Evolutionary conservation across 2,329 filamentous ascomycete species (phyloP), one percentile per base, ranked within the genome.

Genomic region (Myriangium duriaei): DNA sequence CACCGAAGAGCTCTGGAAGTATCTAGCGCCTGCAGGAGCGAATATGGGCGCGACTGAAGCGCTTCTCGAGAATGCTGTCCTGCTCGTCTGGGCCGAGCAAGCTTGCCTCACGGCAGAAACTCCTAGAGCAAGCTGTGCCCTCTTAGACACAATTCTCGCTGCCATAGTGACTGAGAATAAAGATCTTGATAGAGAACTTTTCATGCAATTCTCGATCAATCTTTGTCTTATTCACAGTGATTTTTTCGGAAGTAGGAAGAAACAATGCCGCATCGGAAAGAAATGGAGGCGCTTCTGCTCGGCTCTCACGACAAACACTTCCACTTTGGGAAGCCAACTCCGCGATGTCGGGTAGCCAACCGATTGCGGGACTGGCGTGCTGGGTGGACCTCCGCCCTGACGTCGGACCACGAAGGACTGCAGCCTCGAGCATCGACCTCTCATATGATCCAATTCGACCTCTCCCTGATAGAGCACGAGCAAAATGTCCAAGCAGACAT

Each of bases 401-500:
- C n/a, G n/a, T n/a, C n/a, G n/a, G 21, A 26, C 21, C 21, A 26
- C 21, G 7, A 26, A 7, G 7, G 21, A 26, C 21, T 7, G 7
- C 21, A 7, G n/a, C n/a, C 21, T 26, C 21, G 7, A 26, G 7
- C 21, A n/a, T 7, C n/a, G 21, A 26, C 21, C 21, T 7, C 21
- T n/a, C 21, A 26, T 26, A 26, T 7, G n/a, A n/a, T n/a, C n/a
- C n/a, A n/a, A n/a, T n/a, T n/a, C n/a, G n/a, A n/a, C n/a, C n/a
- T n/a, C 21, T 26, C 21, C 21, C 21, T 7, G 7, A 26, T 7
- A 7, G 21, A n/a, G 21, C 40, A 45, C 42, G 21, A n/a, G 21
- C 21, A 26, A 26, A 48, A 64, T 64, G 61, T 63, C 61, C 35
- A 64, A 61, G 46, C 53, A 59, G 49, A 86, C 76, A 55, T 96